These are phyloP conservation scores for Pseudopithomyces maydicus DNA, from an alignment of 2,329 filamentous ascomycete genomes.

Conservation along the genomic window DNA sequence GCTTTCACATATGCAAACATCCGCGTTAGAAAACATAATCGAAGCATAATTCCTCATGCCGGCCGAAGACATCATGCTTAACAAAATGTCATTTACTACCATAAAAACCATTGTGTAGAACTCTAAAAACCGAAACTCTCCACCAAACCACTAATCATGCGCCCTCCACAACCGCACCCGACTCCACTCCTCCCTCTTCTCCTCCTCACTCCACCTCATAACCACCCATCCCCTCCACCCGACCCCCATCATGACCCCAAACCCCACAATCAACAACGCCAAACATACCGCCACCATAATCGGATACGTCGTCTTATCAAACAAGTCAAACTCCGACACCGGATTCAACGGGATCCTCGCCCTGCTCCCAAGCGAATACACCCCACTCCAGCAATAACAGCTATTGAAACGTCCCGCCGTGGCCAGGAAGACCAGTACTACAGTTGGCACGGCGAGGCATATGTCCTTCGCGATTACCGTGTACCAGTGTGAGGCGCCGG, in stretches of 20 bases:
- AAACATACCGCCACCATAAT: slow-evolving; percentile 11
- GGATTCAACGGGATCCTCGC: slow-evolving; percentile 14
- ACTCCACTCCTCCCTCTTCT: slow-evolving; percentile 11
- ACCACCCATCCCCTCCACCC: slow-evolving; percentile 12
- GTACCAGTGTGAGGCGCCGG: slow-evolving; percentile 17
- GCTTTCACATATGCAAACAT: no score
- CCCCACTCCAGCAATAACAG: slow-evolving; percentile 24
- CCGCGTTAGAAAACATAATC: no score
- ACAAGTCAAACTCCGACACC: slow-evolving; percentile 2
- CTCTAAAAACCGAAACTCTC: no score
- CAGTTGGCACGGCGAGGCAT: slow-evolving; percentile 17
- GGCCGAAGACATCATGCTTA: no score
- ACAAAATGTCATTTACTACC: no score
- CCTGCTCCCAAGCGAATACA: slow-evolving; percentile 8
- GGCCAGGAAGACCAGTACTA: slow-evolving; percentile 22
- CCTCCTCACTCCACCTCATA: slow-evolving; percentile 19
- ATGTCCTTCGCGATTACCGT: slow-evolving; percentile 23
- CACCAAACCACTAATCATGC: no score
- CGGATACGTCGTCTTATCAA: slow-evolving; percentile 14
- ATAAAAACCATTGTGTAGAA: no score
- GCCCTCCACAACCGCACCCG: not conserved
- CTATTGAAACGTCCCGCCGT: slow-evolving; percentile 24
- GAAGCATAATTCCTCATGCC: no score
- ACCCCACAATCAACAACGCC: slow-evolving; percentile 8
- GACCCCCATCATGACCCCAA: slow-evolving; percentile 13